A percentile compares a stretch with the other conserved stretches of the same genome.
phyloP scores from a whole-genome alignment of 306 rosid species.

The Ammopiptanthus mongolicus region DNA sequence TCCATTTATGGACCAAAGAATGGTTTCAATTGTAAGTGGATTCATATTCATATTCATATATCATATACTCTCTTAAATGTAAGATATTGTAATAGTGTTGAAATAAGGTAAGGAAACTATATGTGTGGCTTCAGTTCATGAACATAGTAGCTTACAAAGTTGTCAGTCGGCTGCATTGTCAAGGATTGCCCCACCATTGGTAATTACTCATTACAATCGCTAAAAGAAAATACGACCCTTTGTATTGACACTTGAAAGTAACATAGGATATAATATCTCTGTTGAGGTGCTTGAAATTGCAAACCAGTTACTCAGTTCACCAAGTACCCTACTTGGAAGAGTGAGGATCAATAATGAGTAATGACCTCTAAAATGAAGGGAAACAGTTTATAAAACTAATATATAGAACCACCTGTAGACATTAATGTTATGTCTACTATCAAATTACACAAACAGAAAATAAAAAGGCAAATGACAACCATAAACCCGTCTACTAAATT shows the following conservation, averaged over 20 bases:
- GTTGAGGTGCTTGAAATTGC: background rate
- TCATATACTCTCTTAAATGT: background rate
- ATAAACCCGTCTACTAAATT: background rate
- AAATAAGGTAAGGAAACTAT: background rate
- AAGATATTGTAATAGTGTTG: background rate
- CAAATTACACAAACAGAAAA: background rate
- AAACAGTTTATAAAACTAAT: background rate
- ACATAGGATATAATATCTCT: background rate
- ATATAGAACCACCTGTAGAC: background rate
- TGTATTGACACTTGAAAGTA: background rate
- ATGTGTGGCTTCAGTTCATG: background rate
- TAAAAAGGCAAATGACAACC: background rate
- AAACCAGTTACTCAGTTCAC: background rate
- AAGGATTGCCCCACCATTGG: background rate
- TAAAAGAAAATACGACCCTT: background rate
- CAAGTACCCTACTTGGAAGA: background rate
- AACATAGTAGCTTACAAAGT: background rate
- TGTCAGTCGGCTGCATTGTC: no score
- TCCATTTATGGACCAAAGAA: background rate
- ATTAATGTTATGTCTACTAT: background rate
- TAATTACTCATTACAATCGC: background rate
- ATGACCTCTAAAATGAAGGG: background rate
- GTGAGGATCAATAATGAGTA: no score
- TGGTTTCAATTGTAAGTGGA: slow-evolving; percentile 15
- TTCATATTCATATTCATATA: background rate